Percentiles rank a stretch among this genome's conserved stretches.
phyloP scores from a whole-genome alignment of 2,329 filamentous ascomycete genomes.

The Ophiostoma sp. region DNA sequence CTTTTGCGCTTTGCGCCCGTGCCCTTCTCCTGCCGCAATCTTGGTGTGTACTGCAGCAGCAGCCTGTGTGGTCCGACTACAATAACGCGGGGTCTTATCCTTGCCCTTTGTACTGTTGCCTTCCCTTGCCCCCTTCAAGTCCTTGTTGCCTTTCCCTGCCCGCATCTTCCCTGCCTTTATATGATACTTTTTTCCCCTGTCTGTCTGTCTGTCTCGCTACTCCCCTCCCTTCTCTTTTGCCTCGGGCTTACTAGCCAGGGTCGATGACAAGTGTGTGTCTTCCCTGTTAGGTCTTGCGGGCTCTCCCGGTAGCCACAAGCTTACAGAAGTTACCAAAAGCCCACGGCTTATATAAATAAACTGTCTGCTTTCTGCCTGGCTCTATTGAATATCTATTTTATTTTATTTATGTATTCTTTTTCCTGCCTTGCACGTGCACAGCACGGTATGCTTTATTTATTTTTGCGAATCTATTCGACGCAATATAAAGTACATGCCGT shows the following conservation, averaged over 20 bases:
- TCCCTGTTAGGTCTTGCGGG: conserved; percentile 16
- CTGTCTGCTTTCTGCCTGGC: background rate
- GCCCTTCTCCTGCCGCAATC: background rate
- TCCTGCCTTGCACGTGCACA: background rate
- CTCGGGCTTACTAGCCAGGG: conserved; percentile 15
- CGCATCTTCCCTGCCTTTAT: background rate
- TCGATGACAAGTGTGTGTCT: conserved; percentile 19
- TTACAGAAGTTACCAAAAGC: background rate
- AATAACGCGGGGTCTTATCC: conserved; percentile 2
- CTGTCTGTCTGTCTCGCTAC: background rate
- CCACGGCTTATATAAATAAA: background rate
- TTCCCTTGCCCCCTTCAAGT: no score
- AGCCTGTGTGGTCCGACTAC: background rate
- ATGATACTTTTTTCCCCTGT: background rate
- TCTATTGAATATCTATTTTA: background rate
- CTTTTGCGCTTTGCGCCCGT: background rate
- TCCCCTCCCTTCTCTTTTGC: background rate
- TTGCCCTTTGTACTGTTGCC: background rate
- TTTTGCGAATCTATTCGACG: background rate
- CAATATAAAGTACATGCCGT: background rate
- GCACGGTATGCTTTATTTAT: background rate
- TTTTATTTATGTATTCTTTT: background rate
- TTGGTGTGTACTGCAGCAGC: background rate
- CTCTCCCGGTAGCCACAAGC: conserved; percentile 20
- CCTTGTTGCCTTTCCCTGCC: background rate